These are phyloP conservation scores for Davidsoniella australis DNA, from an alignment of 2,329 filamentous ascomycete species.

Conservation along the genomic window DNA sequence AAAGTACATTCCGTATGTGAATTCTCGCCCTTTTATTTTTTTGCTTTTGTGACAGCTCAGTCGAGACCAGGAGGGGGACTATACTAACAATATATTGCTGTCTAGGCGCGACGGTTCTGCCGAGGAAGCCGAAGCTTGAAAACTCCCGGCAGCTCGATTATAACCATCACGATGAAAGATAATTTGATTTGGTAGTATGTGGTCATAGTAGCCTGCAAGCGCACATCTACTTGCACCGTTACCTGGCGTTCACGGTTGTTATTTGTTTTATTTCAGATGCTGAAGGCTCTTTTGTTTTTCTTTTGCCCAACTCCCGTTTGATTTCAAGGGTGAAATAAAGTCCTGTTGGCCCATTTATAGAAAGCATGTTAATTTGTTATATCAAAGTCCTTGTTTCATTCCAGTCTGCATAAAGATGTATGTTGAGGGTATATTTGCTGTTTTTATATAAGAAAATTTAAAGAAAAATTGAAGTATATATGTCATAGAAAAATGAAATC, in stretches of 20 bases:
- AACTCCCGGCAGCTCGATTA: not conserved
- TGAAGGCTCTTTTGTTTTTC: not conserved
- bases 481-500: not conserved
- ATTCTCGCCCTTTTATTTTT: too few relatives aligned
- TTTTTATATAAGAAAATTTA: too few relatives aligned
- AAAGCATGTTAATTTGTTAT: slow-evolving; percentile 1
- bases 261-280: not conserved
- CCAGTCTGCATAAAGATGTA: not conserved
- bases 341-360: not conserved
- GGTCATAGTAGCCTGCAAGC: too few relatives aligned
- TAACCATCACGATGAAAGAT: too few relatives aligned
- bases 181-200: too few relatives aligned
- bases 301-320: not conserved
- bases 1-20: slow-evolving; percentile 48
- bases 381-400: not conserved
- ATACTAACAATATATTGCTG: not conserved
- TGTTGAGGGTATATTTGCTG: not conserved
- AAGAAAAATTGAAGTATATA: too few relatives aligned
- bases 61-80: too few relatives aligned
- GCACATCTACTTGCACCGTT: too few relatives aligned
- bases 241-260: not conserved
- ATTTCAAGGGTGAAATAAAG: not conserved
- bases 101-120: slow-evolving; percentile 38
- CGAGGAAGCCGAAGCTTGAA: slow-evolving; percentile 29
- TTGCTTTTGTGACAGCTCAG: slow-evolving; percentile 27